A percentile compares a stretch with the other conserved stretches of the same genome.
phyloP scores from a whole-genome alignment of 805 yeast species.

The Saccharomycopsis sp. region DNA sequence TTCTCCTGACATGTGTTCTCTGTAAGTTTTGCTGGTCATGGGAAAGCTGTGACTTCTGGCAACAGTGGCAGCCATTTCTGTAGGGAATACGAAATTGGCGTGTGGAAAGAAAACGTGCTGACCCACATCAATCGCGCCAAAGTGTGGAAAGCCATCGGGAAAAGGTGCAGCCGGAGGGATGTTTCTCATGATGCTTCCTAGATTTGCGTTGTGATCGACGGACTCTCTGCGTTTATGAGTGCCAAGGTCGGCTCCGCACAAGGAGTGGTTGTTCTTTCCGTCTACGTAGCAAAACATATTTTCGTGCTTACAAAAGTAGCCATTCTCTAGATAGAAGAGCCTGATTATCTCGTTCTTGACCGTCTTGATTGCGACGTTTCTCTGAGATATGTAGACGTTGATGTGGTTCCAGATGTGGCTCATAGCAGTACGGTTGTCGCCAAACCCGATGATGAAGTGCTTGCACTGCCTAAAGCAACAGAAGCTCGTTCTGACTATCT shows the following conservation, averaged over 20 bases:
- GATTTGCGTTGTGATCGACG: no score
- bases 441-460: slow-evolving; percentile 13
- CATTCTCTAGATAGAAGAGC: background rate
- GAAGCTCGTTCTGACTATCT: slow-evolving; percentile 6
- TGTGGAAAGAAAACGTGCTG: background rate
- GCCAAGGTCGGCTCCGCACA: background rate
- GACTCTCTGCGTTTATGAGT: background rate
- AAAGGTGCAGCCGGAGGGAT: no score
- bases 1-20: background rate
- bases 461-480: slow-evolving; percentile 15
- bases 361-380: background rate
- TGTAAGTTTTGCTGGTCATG: background rate
- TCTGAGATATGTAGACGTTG: background rate
- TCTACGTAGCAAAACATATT: background rate
- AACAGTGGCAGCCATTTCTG: background rate
- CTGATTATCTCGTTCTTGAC: background rate
- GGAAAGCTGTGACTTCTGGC: background rate
- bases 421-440: slow-evolving; percentile 15
- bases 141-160: no score
- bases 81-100: background rate
- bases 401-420: slow-evolving; percentile 18
- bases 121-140: background rate
- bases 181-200: no score
- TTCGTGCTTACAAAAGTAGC: background rate
- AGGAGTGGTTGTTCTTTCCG: background rate